Evolutionary conservation across 257 asterid genomes (phyloP).

Genomic region (Capsicum baccatum): DNA sequence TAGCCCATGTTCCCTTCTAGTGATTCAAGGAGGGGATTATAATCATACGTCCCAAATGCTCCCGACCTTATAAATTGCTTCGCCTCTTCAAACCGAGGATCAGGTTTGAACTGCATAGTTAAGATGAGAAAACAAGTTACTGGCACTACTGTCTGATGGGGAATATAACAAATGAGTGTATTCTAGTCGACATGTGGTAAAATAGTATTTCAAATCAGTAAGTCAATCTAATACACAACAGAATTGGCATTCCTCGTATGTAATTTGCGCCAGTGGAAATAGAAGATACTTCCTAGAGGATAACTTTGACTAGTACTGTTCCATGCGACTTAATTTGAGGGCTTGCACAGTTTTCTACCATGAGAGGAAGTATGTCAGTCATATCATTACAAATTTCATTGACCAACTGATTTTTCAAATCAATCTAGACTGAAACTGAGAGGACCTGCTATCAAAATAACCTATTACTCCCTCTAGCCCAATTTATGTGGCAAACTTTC

Average conservation of each 20-base stretch:
- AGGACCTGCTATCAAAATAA: neutral
- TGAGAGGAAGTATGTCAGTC: neutral
- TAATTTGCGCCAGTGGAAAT: constrained; percentile 13
- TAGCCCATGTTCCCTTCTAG: constrained; percentile 92
- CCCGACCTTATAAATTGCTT: constrained; percentile 87
- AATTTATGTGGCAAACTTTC: neutral
- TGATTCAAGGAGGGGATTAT: constrained; percentile 92
- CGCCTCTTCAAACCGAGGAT: constrained; percentile 96
- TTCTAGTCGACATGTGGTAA: neutral
- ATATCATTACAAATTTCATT: constrained; percentile 5
- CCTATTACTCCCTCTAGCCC: neutral
- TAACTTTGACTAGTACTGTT: neutral
- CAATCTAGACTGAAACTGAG: neutral
- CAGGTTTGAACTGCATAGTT: constrained; percentile 80
- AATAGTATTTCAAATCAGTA: constrained; percentile 12
- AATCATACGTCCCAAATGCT: constrained; percentile 95
- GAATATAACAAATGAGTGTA: constrained; percentile 1
- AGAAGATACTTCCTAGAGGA: constrained; percentile 7
- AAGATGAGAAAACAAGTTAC: constrained; percentile 24
- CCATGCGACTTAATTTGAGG: neutral
- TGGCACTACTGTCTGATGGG: neutral
- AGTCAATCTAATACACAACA: neutral
- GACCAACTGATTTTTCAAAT: constrained; percentile 1
- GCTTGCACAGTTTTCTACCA: neutral
- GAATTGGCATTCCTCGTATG: neutral